These are phyloP conservation scores for Inosperma sp. DNA, from an alignment of 768 basidiomycete species.

Conservation along the genomic window DNA sequence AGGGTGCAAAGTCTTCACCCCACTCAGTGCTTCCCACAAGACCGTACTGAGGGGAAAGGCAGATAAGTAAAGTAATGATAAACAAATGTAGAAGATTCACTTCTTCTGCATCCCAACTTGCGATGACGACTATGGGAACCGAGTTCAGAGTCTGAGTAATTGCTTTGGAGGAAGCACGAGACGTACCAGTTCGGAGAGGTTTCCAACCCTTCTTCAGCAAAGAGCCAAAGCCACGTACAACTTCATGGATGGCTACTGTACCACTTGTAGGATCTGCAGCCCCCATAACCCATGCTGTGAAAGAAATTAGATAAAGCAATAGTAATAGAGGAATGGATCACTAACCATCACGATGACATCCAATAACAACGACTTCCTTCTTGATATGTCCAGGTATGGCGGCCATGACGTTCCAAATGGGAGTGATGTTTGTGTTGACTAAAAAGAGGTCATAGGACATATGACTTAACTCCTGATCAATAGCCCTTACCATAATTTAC, in stretches of 20 bases:
- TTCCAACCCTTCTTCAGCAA: constrained; percentile 75
- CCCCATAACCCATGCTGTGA: constrained; percentile 69
- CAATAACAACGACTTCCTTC: constrained; percentile 83
- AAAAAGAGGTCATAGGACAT: neutral
- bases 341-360: constrained; percentile 85
- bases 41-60: constrained; percentile 39
- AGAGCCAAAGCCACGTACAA: constrained; percentile 68
- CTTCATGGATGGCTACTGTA: constrained; percentile 71
- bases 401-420: constrained; percentile 75
- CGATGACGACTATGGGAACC: constrained; percentile 46
- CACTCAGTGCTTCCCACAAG: constrained; percentile 88
- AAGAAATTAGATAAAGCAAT: neutral
- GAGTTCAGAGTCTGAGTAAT: neutral
- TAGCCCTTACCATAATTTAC: constrained; percentile 49
- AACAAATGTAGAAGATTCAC: constrained; percentile 19
- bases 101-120: constrained; percentile 30
- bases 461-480: neutral
- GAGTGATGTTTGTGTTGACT: constrained; percentile 75
- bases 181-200: constrained; percentile 57
- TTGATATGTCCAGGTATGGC: constrained; percentile 74
- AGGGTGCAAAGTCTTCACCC: constrained; percentile 86
- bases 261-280: constrained; percentile 78
- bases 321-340: neutral
- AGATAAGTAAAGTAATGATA: constrained; percentile 4
- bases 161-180: neutral